Evolutionary conservation across 805 yeast genomes (phyloP).

Genomic region (Kodamaea leandrae): DNA sequence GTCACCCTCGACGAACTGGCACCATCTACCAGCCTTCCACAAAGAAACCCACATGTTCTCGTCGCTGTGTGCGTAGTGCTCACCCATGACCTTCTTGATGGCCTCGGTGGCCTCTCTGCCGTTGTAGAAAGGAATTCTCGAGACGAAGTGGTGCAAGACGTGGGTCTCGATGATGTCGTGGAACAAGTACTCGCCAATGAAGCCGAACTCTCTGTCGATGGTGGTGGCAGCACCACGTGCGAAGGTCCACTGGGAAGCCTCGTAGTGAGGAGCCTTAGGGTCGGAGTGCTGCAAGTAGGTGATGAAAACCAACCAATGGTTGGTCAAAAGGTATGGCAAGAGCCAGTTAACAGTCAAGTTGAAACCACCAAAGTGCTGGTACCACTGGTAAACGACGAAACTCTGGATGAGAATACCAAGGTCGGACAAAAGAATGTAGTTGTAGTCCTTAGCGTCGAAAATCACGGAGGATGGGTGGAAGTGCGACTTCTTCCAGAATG

Average conservation of each 20-base stretch:
- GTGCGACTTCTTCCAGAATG: conserved; percentile 56
- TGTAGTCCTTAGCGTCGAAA: conserved; percentile 69
- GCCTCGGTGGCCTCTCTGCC: conserved; percentile 79
- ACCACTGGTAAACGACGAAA: conserved; percentile 57
- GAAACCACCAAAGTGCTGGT: conserved; percentile 59
- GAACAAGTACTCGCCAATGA: conserved; percentile 73
- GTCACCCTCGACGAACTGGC: conserved; percentile 70
- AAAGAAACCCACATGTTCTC: conserved; percentile 72
- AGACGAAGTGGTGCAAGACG: conserved; percentile 79
- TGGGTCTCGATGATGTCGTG: conserved; percentile 91
- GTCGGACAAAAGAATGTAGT: conserved; percentile 71
- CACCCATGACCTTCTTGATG: conserved; percentile 81
- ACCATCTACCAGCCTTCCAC: conserved; percentile 62
- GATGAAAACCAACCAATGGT: conserved; percentile 88
- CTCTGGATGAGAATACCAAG: conserved; percentile 60
- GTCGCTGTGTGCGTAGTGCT: conserved; percentile 62
- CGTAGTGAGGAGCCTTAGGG: conserved; percentile 76
- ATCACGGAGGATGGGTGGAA: conserved; percentile 72
- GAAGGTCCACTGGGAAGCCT: conserved; percentile 72
- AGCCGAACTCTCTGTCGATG: conserved; percentile 79
- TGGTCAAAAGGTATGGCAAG: conserved; percentile 73
- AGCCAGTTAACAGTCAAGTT: conserved; percentile 67
- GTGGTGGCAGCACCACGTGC: conserved; percentile 91
- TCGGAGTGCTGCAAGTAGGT: conserved; percentile 85
- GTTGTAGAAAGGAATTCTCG: conserved; percentile 84